These are phyloP conservation scores for Phytophthora quininea DNA, from an alignment of 352 stramenopile species.

Conservation along the genomic window DNA sequence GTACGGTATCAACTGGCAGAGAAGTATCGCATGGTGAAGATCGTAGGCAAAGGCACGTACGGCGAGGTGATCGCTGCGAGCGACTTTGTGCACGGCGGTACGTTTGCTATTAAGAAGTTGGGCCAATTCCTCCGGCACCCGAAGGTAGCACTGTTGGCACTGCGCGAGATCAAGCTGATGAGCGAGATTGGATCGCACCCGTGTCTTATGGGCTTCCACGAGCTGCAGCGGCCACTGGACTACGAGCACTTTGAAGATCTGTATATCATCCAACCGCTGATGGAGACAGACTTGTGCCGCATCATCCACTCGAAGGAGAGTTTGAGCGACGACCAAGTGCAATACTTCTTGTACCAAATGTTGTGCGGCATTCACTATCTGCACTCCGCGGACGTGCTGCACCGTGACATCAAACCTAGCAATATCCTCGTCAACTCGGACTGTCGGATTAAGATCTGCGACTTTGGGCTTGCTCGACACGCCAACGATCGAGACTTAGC, in stretches of 20 bases:
- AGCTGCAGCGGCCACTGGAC: conserved; percentile 80
- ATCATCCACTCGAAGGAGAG: conserved; percentile 89
- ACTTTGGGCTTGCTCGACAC: conserved; percentile 89
- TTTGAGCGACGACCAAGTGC: conserved; percentile 94
- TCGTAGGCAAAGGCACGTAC: conserved; percentile 90
- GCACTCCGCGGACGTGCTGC: conserved; percentile 95
- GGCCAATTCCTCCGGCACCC: conserved; percentile 84
- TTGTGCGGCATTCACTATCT: conserved; percentile 96
- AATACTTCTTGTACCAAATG: conserved; percentile 97
- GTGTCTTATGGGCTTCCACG: conserved; percentile 83
- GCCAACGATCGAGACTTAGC: conserved; percentile 80
- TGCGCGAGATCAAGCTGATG: conserved; percentile 91
- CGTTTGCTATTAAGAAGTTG: conserved; percentile 91
- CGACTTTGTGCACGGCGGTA: conserved; percentile 85
- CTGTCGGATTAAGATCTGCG: conserved; percentile 87
- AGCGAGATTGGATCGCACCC: conserved; percentile 78
- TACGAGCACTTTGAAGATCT: conserved; percentile 95
- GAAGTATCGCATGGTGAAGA: conserved; percentile 91
- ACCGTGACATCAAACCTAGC: conserved; percentile 97
- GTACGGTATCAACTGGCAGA: conserved; percentile 86
- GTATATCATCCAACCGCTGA: conserved; percentile 97
- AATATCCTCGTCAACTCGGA: conserved; percentile 97
- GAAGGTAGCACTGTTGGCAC: conserved; percentile 82
- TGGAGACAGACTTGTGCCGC: conserved; percentile 96
- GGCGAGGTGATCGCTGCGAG: conserved; percentile 89